Percentiles rank a stretch among this genome's conserved stretches.
Evolutionary conservation across 306 rosid species (phyloP).

Genomic region (Herpetospermum pedunculosum): DNA sequence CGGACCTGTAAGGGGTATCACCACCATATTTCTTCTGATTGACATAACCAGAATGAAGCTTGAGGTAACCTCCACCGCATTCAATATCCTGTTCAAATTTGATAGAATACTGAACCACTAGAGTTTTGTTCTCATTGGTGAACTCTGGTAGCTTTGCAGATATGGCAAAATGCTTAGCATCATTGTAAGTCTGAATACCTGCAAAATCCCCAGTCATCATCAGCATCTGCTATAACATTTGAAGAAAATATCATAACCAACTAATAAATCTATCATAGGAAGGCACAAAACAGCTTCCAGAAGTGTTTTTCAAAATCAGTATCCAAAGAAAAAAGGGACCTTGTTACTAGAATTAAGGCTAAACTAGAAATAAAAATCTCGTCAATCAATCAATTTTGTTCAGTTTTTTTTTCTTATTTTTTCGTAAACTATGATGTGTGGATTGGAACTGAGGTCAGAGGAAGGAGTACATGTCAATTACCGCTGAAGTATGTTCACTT

Average conservation of each 20-base stretch:
- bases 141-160: constrained; percentile 83
- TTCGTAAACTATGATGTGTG: too few species aligned
- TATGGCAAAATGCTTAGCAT: constrained; percentile 83
- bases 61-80: constrained; percentile 93
- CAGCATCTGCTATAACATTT: not conserved
- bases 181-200: constrained; percentile 84
- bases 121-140: constrained; percentile 57
- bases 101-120: constrained; percentile 81
- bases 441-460: too few species aligned
- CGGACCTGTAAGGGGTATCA: constrained; percentile 88
- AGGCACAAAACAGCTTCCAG: not conserved
- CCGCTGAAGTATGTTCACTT: too few species aligned
- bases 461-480: too few species aligned
- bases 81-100: constrained; percentile 92
- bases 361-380: not conserved
- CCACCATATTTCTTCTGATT: constrained; percentile 93
- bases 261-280: not conserved
- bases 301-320: not conserved
- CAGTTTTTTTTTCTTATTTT: too few species aligned
- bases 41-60: constrained; percentile 89
- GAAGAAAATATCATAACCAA: not conserved
- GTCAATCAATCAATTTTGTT: not conserved
- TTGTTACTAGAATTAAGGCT: not conserved
- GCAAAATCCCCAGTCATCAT: constrained; percentile 17
- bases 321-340: not conserved